These are phyloP conservation scores for Turnera subulata DNA, from an alignment of 345 rosid species.

Conservation along the genomic window DNA sequence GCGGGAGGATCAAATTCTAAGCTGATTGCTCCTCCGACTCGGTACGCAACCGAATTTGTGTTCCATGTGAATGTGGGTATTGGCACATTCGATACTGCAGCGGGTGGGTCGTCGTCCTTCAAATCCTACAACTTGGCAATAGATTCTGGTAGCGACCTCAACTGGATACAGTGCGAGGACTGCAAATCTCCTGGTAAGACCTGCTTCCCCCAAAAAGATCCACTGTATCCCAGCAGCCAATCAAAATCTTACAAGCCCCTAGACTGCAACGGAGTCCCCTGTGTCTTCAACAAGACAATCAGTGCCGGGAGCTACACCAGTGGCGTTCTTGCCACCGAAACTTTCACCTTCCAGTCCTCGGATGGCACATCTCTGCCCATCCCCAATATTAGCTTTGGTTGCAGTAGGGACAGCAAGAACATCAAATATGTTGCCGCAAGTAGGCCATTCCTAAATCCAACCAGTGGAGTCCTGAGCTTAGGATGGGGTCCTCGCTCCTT, in stretches of 20 bases:
- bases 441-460: not conserved
- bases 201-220: not conserved
- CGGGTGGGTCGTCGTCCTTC: not conserved
- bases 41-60: not conserved
- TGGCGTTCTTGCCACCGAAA: not conserved
- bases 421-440: not conserved
- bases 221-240: not conserved
- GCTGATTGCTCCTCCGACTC: not conserved
- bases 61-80: not conserved
- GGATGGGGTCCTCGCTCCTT: not conserved
- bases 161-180: not conserved
- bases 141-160: not conserved
- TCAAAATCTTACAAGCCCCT: not conserved
- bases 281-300: not conserved
- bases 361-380: not conserved
- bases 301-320: not conserved
- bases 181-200: not conserved
- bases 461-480: not conserved
- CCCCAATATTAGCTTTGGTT: not conserved
- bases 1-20: no score
- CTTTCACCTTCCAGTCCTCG: not conserved
- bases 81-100: not conserved
- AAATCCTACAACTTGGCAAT: not conserved
- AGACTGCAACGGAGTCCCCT: not conserved
- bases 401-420: not conserved